Evolutionary conservation across 2,329 filamentous ascomycete genomes (phyloP).

Genomic region (Ophiocordyceps camponoti-saundersi): DNA sequence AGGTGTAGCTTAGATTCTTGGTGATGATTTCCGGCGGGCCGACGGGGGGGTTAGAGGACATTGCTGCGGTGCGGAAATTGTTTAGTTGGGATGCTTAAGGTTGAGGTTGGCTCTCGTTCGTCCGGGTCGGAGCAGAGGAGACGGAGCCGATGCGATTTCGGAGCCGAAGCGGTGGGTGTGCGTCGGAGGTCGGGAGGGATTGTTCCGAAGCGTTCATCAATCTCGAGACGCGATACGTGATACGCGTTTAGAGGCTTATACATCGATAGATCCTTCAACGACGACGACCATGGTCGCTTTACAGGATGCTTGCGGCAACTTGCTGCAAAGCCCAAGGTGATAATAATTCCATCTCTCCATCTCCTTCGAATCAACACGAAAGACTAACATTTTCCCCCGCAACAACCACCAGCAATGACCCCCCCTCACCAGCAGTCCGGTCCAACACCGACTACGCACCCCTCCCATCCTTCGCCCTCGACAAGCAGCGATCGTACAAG

Average conservation of each 20-base stretch:
- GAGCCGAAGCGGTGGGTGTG: too few species aligned
- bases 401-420: constrained; percentile 9
- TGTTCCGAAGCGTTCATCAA: too few species aligned
- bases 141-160: too few species aligned
- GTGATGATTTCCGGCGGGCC: constrained; percentile 49
- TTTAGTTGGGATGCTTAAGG: too few species aligned
- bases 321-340: constrained; percentile 17
- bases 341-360: neutral
- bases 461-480: constrained; percentile 56
- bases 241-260: too few species aligned
- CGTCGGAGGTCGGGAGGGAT: too few species aligned
- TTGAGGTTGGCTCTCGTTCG: too few species aligned
- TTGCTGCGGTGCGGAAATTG: too few species aligned
- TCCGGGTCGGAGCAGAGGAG: too few species aligned
- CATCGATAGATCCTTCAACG: too few species aligned
- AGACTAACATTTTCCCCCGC: neutral
- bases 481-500: constrained; percentile 59
- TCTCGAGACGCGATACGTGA: too few species aligned
- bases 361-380: neutral
- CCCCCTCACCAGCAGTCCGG: constrained; percentile 27
- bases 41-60: constrained; percentile 6
- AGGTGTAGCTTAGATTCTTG: constrained; percentile 67
- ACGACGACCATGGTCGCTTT: constrained; percentile 14
- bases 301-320: constrained; percentile 14
- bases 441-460: constrained; percentile 50